Evolutionary conservation across 441 rosid species (phyloP), one percentile per base, ranked within the genome.

Genomic region (Aquilaria agallochum): DNA sequence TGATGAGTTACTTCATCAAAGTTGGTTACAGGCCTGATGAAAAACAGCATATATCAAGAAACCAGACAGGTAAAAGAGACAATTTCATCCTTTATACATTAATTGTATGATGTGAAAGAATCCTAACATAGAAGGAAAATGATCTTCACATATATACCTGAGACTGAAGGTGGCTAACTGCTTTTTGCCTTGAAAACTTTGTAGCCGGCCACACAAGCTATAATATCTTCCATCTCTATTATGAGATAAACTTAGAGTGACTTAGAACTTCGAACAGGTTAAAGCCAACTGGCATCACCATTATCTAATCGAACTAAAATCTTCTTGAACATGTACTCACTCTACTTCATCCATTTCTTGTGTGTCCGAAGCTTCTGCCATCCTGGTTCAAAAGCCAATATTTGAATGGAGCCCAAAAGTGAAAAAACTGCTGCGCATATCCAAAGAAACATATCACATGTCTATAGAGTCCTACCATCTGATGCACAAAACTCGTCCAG

Each of bases 1-100:
- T 93, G 98, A 75, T 80, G 90, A 46, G 96, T 83, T 55, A 93
- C 76, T 81, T 93, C 97, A 65, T 93, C 90, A 44, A 81, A 90
- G 71, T 85, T 87, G 52, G 60, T 65, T 52, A 93, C 78, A 0
- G 90, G 96, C 81, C 98, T 93, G 86, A 75, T 20, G 71, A 40
- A 48, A 36, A 42, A 64, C 57, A 64, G 53, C 31, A 50, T 59
- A 73, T 60, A 11, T 14, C 42, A 44, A 54, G 44, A 44, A n/a
- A 55, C 14, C 13, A 53, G 51, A 48, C 50, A 54, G 33, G 27
- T 20, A 20, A 20, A 20, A 20, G 27, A 20, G 27, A 20, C 27
- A 20, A 20, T 20, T 20, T 20, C 27, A 20, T 20, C 27, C 27
- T 20, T 20, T 20, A 20, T 20, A 20, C 27, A 20, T 20, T 20